Evolutionary conservation across 1,284 basidiomycete species (phyloP).

Genomic region (Naganishia sp.): DNA sequence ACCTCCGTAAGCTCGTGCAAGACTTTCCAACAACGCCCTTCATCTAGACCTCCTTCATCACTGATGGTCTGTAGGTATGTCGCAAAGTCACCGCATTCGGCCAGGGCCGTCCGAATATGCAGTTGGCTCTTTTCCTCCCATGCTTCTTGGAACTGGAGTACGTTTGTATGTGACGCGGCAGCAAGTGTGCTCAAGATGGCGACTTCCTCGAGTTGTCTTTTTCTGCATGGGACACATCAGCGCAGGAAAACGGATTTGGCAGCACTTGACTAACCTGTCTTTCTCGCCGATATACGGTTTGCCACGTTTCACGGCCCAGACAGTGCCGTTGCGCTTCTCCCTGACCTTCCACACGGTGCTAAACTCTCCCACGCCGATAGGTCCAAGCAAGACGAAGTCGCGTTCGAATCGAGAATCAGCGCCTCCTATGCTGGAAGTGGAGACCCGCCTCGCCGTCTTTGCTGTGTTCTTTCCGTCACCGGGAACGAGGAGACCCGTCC

Average conservation of each 20-base stretch:
- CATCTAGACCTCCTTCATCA: conserved; percentile 77
- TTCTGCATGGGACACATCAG: conserved; percentile 56
- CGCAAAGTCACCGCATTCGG: conserved; percentile 85
- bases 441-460: conserved; percentile 23
- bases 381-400: conserved; percentile 71
- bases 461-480: conserved; percentile 2
- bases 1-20: conserved; percentile 67
- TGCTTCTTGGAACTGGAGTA: conserved; percentile 84
- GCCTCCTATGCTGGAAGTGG: conserved; percentile 15
- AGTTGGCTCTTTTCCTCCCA: conserved; percentile 91
- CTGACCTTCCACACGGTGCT: conserved; percentile 88
- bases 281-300: conserved; percentile 85
- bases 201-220: conserved; percentile 89
- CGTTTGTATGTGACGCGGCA: conserved; percentile 64
- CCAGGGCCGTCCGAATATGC: conserved; percentile 89
- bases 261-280: conserved; percentile 67
- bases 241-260: conserved; percentile 5
- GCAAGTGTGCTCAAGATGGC: conserved; percentile 80
- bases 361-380: conserved; percentile 88
- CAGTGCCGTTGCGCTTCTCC: conserved; percentile 62
- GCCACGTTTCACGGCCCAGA: conserved; percentile 91
- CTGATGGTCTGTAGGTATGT: conserved; percentile 88
- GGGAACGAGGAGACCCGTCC: not conserved
- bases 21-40: conserved; percentile 95
- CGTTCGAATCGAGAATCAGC: conserved; percentile 44